Base-by-base conservation (phyloP, 2,329 filamentous ascomycete genomes). In the Sporothrix variecibatus region DNA sequence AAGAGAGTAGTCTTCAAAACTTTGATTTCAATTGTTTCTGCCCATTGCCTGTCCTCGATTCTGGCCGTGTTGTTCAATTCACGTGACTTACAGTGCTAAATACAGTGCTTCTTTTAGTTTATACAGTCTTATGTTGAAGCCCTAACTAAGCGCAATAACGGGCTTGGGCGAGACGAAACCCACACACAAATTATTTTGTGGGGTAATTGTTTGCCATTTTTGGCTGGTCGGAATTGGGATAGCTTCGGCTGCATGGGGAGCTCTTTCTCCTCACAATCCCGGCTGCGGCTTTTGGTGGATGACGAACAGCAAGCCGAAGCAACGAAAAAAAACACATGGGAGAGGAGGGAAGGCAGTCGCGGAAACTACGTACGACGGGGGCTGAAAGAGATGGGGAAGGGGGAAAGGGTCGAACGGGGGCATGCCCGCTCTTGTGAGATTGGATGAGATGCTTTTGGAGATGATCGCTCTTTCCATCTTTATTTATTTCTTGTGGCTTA, bases 151-250 rank as follows among this genome's bases (percentile, higher is more conserved):
- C 67, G 51, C 26, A 38, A 26, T 12, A 60, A 60, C 17, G 60
- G 26, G 43, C 31, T 58, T 49, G 23, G 58, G n/a, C 34, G 34
- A 20, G 15, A 17, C 43, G 53, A 49, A 49, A 69, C 73, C 73
- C 73, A 74, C 73, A 74, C 73, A 74, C 71, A 62, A 58, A 46
- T 67, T 72, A 43, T 62, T 28, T 56, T 74, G 40, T 74, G 73
- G 73, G 73, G 51, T 67, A 56, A 23, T 65, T 40, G 17, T 56
- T 56, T 8, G 43, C 43, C 38, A 17, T 46, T 49, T 72, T 69
- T 34, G 65, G 65, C 11, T 67, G 43, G 62, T 62, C 69, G 69
- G 38, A 62, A 74, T 58, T 34, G 73, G 68, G 68, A 53, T 74
- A 71, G 68, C 72, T 74, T 58, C 60, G 65, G 26, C 23, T 53